Base-by-base conservation (phyloP, 768 basidiomycete species). In the Boletus rufocinnamomeus region DNA sequence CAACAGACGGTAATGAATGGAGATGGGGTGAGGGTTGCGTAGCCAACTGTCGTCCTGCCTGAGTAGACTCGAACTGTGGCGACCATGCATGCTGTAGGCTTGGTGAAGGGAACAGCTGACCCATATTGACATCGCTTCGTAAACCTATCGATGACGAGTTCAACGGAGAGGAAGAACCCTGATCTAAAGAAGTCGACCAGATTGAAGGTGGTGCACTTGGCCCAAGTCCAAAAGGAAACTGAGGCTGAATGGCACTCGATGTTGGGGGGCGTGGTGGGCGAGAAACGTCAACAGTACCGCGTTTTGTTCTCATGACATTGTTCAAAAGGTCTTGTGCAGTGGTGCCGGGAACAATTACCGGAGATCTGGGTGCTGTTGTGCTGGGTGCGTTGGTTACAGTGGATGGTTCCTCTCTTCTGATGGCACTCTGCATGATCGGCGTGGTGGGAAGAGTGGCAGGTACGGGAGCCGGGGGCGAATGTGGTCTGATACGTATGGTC, bases 311-410 rank as follows among this genome's bases (percentile, higher is more conserved):
- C 63, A 71, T 65, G 58, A 69, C 59, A 62, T 80, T 80, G 54
- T 84, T 82, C 44, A 90, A 66, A 2, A 91, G 76, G 66, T 90
- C 89, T 66, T 85, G 79, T 0, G 89, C 89, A 14, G 88, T 91
- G 0, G 80, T 86, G 25, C 70, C 64, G 3, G 66, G 66, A 3
- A 66, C 54, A n/a, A 65, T 38, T 8, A 66, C 52, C 44, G 70
- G 53, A 2, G 66, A 62, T 61, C 58, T 65, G 17, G 73, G 68
- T 41, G 73, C 65, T 1, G 68, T 44, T 17, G 54, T 34, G 19
- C 45, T 55, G n/a, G 60, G 41, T 1, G 27, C 19, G 50, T 51
- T 60, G 23, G 47, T 50, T 17, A 52, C n/a, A 10, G 30, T 34
- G 6, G 47, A n/a, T 21, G 40, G 32, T 23, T 58, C 63, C 10